Conservation (phyloP, 129 eudicot genomes). For the Saposhnikovia divaricata region DNA sequence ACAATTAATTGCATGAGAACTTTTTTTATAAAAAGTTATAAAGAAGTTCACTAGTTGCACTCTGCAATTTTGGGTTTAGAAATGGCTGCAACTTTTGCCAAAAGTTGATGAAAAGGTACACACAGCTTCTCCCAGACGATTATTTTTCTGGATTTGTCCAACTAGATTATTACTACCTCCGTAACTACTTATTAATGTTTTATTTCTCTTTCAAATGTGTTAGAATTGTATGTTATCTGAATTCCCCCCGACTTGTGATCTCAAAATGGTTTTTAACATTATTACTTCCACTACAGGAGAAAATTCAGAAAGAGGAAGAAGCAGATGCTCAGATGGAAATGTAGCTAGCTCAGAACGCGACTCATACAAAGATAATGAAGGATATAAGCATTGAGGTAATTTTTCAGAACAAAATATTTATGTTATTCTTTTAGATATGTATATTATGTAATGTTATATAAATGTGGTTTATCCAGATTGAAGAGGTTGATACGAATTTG, state of each 20-base stretch:
- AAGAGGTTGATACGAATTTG: constrained; percentile 43
- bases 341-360: constrained; percentile 85
- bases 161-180: background rate
- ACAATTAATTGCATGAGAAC: too few species aligned
- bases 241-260: background rate
- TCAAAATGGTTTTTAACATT: background rate
- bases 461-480: constrained; percentile 39
- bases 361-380: constrained; percentile 79
- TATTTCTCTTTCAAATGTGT: background rate
- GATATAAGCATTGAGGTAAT: constrained; percentile 57
- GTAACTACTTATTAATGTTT: background rate
- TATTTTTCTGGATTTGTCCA: background rate
- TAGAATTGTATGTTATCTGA: background rate
- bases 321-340: constrained; percentile 58
- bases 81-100: constrained; percentile 88
- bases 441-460: background rate
- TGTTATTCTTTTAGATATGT: background rate
- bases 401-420: background rate
- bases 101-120: constrained; percentile 91
- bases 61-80: too few species aligned
- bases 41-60: too few species aligned
- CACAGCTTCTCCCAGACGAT: background rate
- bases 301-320: constrained; percentile 72
- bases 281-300: constrained; percentile 43
- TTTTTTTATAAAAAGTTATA: too few species aligned